These are phyloP conservation scores for Urochloa ruziziensis DNA, from an alignment of 176 grass and related monocot genomes.

Conservation along the genomic window DNA sequence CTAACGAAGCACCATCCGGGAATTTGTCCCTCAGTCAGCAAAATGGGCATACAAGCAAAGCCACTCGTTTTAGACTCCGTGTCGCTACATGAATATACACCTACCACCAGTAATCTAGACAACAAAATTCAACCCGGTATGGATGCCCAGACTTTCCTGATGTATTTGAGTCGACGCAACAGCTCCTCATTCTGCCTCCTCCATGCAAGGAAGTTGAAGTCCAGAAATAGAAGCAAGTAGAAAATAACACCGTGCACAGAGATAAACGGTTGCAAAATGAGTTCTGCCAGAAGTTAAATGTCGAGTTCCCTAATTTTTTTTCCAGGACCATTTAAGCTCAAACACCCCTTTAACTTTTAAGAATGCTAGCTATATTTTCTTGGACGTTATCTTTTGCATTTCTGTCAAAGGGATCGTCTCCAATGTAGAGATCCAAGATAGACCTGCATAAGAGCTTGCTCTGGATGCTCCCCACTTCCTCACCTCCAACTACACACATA, in stretches of 20 bases:
- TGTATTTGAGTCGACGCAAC: background rate
- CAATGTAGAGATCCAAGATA: conserved; percentile 90
- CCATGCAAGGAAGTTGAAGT: background rate
- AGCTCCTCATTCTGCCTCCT: background rate
- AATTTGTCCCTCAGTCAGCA: background rate
- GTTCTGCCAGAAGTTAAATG: background rate
- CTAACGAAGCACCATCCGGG: too few species aligned
- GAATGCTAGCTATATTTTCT: conserved; percentile 49
- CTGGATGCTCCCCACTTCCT: conserved; percentile 70
- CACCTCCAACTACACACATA: conserved; percentile 53
- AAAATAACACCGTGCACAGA: background rate
- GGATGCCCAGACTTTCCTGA: background rate
- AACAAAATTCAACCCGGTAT: background rate
- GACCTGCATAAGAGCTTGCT: conserved; percentile 84
- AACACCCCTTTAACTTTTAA: conserved; percentile 26
- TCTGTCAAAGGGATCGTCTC: conserved; percentile 83
- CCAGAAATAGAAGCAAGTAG: background rate
- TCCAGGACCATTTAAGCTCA: background rate
- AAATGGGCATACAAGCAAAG: background rate
- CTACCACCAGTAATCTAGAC: background rate
- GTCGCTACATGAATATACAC: background rate
- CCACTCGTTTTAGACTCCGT: background rate
- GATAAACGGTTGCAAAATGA: background rate
- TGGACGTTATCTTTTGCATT: conserved; percentile 69
- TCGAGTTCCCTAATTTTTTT: background rate